Percentiles rank a stretch among this genome's conserved stretches.
phyloP scores from a whole-genome alignment of 2,329 filamentous ascomycete genomes.

The Fusarium sp. region DNA sequence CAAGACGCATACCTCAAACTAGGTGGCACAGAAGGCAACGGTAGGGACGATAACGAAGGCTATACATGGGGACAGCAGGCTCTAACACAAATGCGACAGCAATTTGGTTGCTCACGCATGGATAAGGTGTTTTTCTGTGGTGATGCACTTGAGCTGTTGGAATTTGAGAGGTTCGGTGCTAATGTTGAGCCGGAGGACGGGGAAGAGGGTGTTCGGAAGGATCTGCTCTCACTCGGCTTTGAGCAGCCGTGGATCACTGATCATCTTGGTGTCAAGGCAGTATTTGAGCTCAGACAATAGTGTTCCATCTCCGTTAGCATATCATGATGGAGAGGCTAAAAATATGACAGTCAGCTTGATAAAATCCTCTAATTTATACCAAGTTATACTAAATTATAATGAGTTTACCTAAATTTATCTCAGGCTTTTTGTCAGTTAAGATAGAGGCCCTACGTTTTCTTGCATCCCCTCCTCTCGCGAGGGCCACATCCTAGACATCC shows the following conservation, averaged over 20 bases:
- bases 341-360: too few species aligned
- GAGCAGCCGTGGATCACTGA: conserved; percentile 16
- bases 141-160: conserved; percentile 21
- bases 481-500: too few species aligned
- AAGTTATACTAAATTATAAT: too few species aligned
- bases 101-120: conserved; percentile 62
- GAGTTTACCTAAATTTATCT: too few species aligned
- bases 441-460: too few species aligned
- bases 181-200: conserved; percentile 46
- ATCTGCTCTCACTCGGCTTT: conserved; percentile 7
- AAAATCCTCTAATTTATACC: too few species aligned
- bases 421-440: too few species aligned
- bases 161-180: conserved; percentile 58
- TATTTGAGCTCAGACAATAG: not conserved
- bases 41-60: conserved; percentile 46
- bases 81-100: conserved; percentile 49
- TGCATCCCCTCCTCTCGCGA: too few species aligned
- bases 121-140: conserved; percentile 63
- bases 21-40: conserved; percentile 60
- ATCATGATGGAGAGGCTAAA: not conserved
- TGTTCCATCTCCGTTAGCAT: not conserved
- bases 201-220: not conserved
- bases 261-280: conserved; percentile 7
- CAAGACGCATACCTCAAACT: conserved; percentile 62
- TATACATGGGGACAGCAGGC: conserved; percentile 69